These are phyloP conservation scores for Cyberlindnera amylophila DNA, from an alignment of 805 yeast genomes.

Conservation along the genomic window DNA sequence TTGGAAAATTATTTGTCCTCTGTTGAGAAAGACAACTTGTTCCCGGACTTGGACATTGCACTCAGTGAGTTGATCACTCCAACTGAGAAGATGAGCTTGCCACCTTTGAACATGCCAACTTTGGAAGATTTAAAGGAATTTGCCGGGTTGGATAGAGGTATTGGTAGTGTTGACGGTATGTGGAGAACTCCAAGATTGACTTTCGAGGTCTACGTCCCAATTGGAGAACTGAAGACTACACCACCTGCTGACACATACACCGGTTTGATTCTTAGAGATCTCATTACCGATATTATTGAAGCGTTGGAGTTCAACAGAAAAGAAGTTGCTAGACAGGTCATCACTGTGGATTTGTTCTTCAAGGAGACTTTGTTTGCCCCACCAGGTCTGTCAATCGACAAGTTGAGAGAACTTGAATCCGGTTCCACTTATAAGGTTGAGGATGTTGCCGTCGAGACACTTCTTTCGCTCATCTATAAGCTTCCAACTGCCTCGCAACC, in stretches of 20 bases:
- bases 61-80: conserved; percentile 17
- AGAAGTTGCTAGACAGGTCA: conserved; percentile 80
- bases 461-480: conserved; percentile 71
- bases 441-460: conserved; percentile 80
- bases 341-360: conserved; percentile 71
- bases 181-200: conserved; percentile 64
- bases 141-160: conserved; percentile 32
- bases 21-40: conserved; percentile 17
- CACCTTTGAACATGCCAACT: conserved; percentile 33
- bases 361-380: conserved; percentile 59
- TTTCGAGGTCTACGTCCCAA: conserved; percentile 56
- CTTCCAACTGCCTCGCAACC: conserved; percentile 66
- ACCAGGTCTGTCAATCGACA: conserved; percentile 77
- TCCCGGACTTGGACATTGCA: conserved; percentile 33
- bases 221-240: conserved; percentile 59
- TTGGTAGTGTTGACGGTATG: conserved; percentile 56
- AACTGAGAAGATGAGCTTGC: conserved; percentile 20
- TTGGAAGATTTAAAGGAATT: conserved; percentile 32
- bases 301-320: conserved; percentile 85
- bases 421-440: conserved; percentile 85
- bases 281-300: conserved; percentile 68
- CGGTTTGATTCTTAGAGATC: conserved; percentile 68
- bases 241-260: conserved; percentile 49
- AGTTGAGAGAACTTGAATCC: conserved; percentile 41
- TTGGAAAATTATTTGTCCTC: conserved; percentile 27